These are phyloP conservation scores for Breynia disticha DNA, from an alignment of 441 rosid species.

Conservation along the genomic window DNA sequence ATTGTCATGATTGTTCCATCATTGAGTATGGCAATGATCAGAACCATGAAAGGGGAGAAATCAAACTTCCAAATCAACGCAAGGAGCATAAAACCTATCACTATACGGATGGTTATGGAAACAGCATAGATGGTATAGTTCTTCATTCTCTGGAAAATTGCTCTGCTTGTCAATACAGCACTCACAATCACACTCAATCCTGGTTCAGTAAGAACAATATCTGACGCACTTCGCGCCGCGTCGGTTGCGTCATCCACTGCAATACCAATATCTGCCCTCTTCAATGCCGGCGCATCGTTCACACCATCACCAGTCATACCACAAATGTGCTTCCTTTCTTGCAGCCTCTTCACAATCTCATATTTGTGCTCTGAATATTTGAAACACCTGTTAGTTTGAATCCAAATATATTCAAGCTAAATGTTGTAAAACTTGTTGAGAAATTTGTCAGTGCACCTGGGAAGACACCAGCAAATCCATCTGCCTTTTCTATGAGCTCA, in stretches of 20 bases:
- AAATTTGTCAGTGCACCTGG: conserved; percentile 41
- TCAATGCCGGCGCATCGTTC: conserved; percentile 86
- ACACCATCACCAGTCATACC: conserved; percentile 99
- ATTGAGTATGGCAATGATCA: conserved; percentile 79
- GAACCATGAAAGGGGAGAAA: conserved; percentile 93
- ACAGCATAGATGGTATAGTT: conserved; percentile 97
- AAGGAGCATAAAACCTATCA: conserved; percentile 78
- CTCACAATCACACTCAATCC: conserved; percentile 85
- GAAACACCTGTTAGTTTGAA: conserved; percentile 9
- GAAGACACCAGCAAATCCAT: conserved; percentile 94
- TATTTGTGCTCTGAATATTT: conserved; percentile 62
- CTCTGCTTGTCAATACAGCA: conserved; percentile 87
- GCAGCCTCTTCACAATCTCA: conserved; percentile 82
- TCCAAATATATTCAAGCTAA: background rate
- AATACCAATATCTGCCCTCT: conserved; percentile 84
- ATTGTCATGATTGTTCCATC: conserved; percentile 98
- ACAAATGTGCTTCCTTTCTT: conserved; percentile 76
- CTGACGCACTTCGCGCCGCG: conserved; percentile 85
- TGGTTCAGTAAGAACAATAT: conserved; percentile 88
- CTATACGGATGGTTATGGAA: conserved; percentile 92
- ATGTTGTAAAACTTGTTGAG: background rate
- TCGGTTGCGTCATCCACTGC: conserved; percentile 95
- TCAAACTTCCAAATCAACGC: conserved; percentile 93
- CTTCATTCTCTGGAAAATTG: conserved; percentile 96
- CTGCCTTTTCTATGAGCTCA: conserved; percentile 80